Evolutionary conservation across 805 yeast species (phyloP).

Genomic region (Candida nemodendra): DNA sequence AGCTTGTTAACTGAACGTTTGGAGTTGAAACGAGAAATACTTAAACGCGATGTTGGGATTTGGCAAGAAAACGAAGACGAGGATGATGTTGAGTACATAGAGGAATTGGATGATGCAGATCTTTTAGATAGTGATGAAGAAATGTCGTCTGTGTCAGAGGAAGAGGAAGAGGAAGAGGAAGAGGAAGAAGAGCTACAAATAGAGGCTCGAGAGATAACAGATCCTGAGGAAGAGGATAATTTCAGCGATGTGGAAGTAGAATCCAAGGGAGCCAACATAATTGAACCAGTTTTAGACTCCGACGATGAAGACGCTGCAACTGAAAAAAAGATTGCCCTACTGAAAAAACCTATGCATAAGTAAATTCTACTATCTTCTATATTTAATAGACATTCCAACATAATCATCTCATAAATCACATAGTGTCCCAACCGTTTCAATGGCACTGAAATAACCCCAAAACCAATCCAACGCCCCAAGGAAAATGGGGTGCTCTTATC

Average conservation of each 20-base stretch:
- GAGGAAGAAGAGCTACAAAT: constrained; percentile 24
- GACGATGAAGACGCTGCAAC: constrained; percentile 23
- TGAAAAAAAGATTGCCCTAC: too few species aligned
- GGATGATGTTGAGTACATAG: constrained; percentile 66
- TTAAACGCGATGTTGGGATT: constrained; percentile 27
- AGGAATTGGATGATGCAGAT: constrained; percentile 59
- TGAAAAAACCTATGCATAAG: too few species aligned
- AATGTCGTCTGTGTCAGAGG: constrained; percentile 19
- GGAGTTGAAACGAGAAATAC: constrained; percentile 41
- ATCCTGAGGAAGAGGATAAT: constrained; percentile 30
- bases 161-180: constrained; percentile 20
- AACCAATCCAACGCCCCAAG: too few species aligned
- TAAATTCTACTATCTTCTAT: too few species aligned
- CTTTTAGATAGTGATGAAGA: constrained; percentile 28
- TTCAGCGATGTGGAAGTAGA: constrained; percentile 41
- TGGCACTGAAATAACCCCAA: too few species aligned
- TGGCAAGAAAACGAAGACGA: constrained; percentile 37
- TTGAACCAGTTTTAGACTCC: constrained; percentile 11
- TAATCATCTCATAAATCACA: too few species aligned
- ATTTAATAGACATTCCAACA: too few species aligned
- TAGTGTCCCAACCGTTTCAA: too few species aligned
- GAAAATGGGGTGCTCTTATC: too few species aligned
- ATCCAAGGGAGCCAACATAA: constrained; percentile 12
- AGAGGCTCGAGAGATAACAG: constrained; percentile 25
- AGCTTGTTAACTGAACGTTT: constrained; percentile 45